A percentile compares a stretch with the other conserved stretches of the same genome.
Evolutionary conservation across 495 filamentous ascomycete species (phyloP).

Genomic region (Penicillium pancosmium): DNA sequence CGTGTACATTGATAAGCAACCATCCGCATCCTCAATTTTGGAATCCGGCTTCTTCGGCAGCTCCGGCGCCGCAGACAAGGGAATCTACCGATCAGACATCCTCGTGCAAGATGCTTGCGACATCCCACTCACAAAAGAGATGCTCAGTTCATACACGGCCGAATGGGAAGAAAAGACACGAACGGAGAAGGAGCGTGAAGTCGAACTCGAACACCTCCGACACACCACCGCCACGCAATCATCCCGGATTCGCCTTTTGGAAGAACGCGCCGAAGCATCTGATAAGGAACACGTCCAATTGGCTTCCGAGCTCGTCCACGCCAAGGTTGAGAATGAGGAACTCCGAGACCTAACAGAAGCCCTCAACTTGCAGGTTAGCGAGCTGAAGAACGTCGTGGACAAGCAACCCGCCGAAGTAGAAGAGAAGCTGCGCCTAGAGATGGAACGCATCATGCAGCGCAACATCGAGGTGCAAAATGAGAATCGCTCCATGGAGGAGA

Average conservation of each 20-base stretch:
- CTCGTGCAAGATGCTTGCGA: slow-evolving; percentile 92
- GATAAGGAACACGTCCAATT: slow-evolving; percentile 93
- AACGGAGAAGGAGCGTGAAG: slow-evolving; percentile 75
- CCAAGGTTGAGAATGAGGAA: slow-evolving; percentile 92
- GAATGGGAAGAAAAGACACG: slow-evolving; percentile 93
- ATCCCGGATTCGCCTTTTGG: slow-evolving; percentile 74
- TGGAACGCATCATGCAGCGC: slow-evolving; percentile 88
- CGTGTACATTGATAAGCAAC: slow-evolving; percentile 92
- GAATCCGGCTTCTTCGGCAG: slow-evolving; percentile 98
- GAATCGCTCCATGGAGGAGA: slow-evolving; percentile 85
- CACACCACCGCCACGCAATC: slow-evolving; percentile 64
- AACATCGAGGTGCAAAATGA: slow-evolving; percentile 95
- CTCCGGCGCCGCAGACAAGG: slow-evolving; percentile 86
- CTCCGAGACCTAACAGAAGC: slow-evolving; percentile 86
- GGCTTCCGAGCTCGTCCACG: slow-evolving; percentile 84
- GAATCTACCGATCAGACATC: slow-evolving; percentile 91
- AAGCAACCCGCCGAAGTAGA: slow-evolving; percentile 90
- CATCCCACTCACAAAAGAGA: slow-evolving; percentile 79
- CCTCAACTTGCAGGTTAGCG: slow-evolving; percentile 76
- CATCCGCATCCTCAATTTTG: slow-evolving; percentile 81
- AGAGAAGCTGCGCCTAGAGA: slow-evolving; percentile 75
- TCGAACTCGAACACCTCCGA: slow-evolving; percentile 76
- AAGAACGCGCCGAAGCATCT: slow-evolving; percentile 84
- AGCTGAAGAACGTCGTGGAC: slow-evolving; percentile 82
- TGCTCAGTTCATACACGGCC: slow-evolving; percentile 73